phyloP scores from a whole-genome alignment of 139 green algal genomes.

The Chlorella vulgaris region DNA sequence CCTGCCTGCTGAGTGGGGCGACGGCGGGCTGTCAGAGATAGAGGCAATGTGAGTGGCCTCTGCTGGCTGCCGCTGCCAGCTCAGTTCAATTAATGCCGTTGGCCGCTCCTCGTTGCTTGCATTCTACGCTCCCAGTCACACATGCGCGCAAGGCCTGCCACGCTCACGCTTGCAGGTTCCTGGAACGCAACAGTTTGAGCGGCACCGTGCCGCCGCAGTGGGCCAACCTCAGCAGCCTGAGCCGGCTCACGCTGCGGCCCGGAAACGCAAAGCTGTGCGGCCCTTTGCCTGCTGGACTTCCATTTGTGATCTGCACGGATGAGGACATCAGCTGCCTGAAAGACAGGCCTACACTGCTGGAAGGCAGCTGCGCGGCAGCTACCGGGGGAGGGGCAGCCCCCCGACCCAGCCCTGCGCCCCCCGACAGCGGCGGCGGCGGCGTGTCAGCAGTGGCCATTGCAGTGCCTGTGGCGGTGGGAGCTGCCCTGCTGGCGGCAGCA shows the following conservation, averaged over 20 bases:
- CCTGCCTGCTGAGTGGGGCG: constrained; percentile 7
- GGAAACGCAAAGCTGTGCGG: constrained; percentile 30
- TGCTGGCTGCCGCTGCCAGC: too few species aligned
- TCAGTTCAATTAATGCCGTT: too few species aligned
- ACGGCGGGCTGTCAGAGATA: background rate
- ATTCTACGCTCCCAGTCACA: too few species aligned
- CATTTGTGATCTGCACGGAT: constrained; percentile 19
- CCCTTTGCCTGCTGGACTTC: constrained; percentile 4
- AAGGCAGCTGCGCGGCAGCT: background rate
- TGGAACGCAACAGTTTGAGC: constrained; percentile 23
- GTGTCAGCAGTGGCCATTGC: background rate
- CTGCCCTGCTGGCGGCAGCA: background rate
- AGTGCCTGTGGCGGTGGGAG: constrained; percentile 1
- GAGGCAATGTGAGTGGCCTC: constrained; percentile 13
- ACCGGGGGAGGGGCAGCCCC: background rate
- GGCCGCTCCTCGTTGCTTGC: too few species aligned
- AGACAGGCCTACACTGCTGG: background rate
- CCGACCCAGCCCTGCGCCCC: background rate
- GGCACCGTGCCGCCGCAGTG: constrained; percentile 19
- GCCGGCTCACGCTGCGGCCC: constrained; percentile 1
- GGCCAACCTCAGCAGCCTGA: background rate
- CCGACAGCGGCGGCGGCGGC: background rate
- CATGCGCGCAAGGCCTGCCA: too few species aligned
- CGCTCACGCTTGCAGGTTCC: too few species aligned
- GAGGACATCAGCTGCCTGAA: background rate